phyloP scores from a whole-genome alignment of 768 basidiomycete species.

The Sarcomyxa edulis region DNA sequence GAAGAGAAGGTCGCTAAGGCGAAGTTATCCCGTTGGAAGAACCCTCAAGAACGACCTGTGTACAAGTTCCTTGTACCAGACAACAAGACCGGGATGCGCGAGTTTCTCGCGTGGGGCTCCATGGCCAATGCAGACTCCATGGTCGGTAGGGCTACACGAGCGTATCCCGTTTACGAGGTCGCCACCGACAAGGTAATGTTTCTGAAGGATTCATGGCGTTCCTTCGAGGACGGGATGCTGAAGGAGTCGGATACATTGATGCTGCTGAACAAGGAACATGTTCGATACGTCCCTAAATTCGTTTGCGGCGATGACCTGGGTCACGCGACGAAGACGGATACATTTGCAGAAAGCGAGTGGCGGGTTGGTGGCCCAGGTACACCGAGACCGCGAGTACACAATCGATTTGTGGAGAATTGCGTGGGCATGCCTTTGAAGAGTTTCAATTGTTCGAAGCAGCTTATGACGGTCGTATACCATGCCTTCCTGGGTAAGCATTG shows the following conservation, averaged over 20 bases:
- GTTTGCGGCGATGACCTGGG: conserved; percentile 23
- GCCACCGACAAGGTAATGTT: conserved; percentile 10
- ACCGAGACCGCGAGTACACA: conserved; percentile 12
- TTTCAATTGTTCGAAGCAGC: conserved; percentile 11
- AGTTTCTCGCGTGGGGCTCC: conserved; percentile 13
- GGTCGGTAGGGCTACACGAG: conserved; percentile 13
- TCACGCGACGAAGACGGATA: not conserved
- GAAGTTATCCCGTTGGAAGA: no score
- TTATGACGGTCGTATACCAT: conserved; percentile 15
- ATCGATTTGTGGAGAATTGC: conserved; percentile 16
- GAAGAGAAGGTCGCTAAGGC: conserved; percentile 8
- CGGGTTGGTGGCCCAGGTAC: conserved; percentile 1
- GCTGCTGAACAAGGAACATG: not conserved
- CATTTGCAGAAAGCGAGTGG: no score
- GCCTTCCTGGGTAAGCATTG: conserved; percentile 7
- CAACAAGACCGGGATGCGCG: not conserved
- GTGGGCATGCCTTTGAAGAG: conserved; percentile 10
- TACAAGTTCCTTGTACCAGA: conserved; percentile 10
- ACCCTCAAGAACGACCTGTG: conserved; percentile 6
- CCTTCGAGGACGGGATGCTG: not conserved
- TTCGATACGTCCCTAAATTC: conserved; percentile 18
- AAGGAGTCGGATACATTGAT: conserved; percentile 17
- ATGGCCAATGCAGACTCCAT: conserved; percentile 9
- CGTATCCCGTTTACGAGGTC: conserved; percentile 11
- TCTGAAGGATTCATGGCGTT: conserved; percentile 23